Evolutionary conservation across 2,329 filamentous ascomycete species (phyloP), one percentile per base, ranked within the genome.

Genomic region (Sarocladium strictum): DNA sequence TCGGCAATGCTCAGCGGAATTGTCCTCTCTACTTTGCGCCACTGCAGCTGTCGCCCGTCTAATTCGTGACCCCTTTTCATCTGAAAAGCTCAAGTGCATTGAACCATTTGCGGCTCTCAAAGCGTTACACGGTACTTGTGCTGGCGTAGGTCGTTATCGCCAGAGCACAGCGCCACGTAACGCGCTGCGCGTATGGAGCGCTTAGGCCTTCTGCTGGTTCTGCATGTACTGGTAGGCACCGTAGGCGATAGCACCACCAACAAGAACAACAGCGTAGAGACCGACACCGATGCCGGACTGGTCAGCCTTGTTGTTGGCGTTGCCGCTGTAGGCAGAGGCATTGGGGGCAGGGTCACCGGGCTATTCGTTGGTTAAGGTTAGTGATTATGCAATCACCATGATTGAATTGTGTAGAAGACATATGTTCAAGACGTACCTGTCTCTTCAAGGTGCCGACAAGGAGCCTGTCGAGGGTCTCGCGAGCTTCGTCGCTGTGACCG

Each of bases 401-500:
- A 49, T 29, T 4, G 27, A 10, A 40, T 29, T 37, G 14, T 37
- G 35, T 41, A 47, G 19, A 17, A 4, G 19, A 32, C 3, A 19
- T 29, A 50, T 17, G 10, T 24, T 15, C 40, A 29, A 50, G 7
- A 70, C 84, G 66, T 81, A 95, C 90, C 79, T 82, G 70, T 72
- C 90, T 83, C 85, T 96, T 95, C 71, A 97, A 74, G 35, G 69
- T 79, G 61, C 90, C 92, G 62, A 94, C 80, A 53, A 85, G 74
- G 61, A 96, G 77, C 66, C 84, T 83, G 29, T 87, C 85, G 56
- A 99, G 85, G 62, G 96, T 93, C 78, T 97, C 93, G 62, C 94
- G 87, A 62, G 94, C 94, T 80, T 99, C 94, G 74, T 99, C 94
- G 66, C 89, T 95, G 87, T 99, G 94, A 69, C 94, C 94, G 67